These are phyloP conservation scores for Backusella westeae DNA, from an alignment of 192 early-diverging fungal species.

Conservation along the genomic window DNA sequence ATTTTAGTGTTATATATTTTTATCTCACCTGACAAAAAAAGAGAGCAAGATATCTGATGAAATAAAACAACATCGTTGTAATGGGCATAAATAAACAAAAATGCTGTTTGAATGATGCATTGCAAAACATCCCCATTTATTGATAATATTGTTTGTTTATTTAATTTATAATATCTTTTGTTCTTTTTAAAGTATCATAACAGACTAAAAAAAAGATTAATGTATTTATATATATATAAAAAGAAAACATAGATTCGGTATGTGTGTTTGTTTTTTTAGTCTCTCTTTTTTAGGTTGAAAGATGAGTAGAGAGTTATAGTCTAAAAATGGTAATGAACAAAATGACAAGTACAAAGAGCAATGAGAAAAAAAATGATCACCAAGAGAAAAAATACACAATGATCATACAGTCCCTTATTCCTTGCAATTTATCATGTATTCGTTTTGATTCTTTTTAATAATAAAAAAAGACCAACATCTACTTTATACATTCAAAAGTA, in stretches of 20 bases:
- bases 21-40: background rate
- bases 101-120: background rate
- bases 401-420: background rate
- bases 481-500: background rate
- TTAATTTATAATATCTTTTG: background rate
- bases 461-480: background rate
- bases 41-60: background rate
- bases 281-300: conserved; percentile 1
- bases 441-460: background rate
- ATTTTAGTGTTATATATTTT: background rate
- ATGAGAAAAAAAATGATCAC: background rate
- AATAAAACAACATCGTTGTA: too few species aligned
- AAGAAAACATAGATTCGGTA: background rate
- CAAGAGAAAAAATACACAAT: background rate
- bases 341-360: background rate
- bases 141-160: background rate
- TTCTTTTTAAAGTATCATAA: background rate
- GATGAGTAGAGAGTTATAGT: background rate
- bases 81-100: background rate
- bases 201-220: background rate
- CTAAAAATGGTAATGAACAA: background rate
- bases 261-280: background rate
- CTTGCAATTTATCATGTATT: background rate
- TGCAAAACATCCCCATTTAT: background rate
- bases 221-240: background rate